Evolutionary conservation across 2,329 filamentous ascomycete species (phyloP), one percentile per base, ranked within the genome.

Genomic region (Pseudogymnoascus sp.): DNA sequence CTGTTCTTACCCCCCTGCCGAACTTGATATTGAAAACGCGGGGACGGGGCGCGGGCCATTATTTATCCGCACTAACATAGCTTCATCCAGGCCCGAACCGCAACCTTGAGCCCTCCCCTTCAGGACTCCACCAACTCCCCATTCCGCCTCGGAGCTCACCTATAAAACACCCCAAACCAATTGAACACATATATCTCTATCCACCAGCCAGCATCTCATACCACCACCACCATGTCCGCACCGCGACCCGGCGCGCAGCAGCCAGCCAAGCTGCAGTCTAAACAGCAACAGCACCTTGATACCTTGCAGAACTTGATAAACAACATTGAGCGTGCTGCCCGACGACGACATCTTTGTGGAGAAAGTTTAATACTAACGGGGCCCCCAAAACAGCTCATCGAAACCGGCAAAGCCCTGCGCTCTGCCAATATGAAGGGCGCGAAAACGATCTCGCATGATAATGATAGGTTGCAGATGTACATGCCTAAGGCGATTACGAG

Each of bases 371-470:
- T 60, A 40, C 8, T n/a, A 40, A 33, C 21, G 21, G 21, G 21
- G 2, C 8, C 4, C 9, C 25, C 60, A 65, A 58, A 70, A 35
- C 64, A 87, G 84, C 79, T 86, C 25, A 76, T 87, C 12, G 81
- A 86, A 70, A 83, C 81, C 1, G 83, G 83, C 14, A 87, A 83
- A 69, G 81, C 82, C 16, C 73, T 86, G 11, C 81, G 77, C 59
- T 74, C 79, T 1, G 79, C 78, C 38, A 74, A 75, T 31, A 79
- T 77, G 66, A 79, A 83, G 65, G 75, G 77, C 12, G 74, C 77
- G 41, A 77, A 74, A 63, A 75, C 75, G 45, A 64, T 75, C 14
- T 68, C 70, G 14, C 72, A 62, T 43, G 63, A 65, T 5, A 69
- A 68, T 18, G 59, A 65, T 11, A 64, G 68, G 59, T 64, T 71